These are phyloP conservation scores for Sclerotinia subarctica DNA, from an alignment of 2,329 filamentous ascomycete species.

Conservation along the genomic window DNA sequence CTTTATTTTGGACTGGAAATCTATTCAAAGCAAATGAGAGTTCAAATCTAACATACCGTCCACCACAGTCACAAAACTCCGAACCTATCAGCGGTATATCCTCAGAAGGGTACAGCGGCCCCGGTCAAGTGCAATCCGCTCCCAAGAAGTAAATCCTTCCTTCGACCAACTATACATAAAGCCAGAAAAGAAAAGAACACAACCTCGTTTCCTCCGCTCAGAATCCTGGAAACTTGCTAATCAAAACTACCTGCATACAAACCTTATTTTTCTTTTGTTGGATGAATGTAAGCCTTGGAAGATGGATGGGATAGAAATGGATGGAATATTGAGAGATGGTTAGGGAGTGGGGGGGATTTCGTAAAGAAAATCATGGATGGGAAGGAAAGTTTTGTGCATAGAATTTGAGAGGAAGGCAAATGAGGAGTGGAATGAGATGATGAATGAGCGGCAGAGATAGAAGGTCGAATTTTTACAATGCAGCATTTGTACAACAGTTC, in stretches of 20 bases:
- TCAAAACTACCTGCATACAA: conserved; percentile 12
- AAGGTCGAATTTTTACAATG: conserved; percentile 2
- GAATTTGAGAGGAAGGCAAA: not conserved
- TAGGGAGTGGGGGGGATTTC: not conserved
- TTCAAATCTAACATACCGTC: conserved; percentile 17
- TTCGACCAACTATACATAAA: conserved; percentile 6
- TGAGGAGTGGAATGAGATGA: not conserved
- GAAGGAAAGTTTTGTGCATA: conserved; percentile 16
- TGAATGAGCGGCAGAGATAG: conserved; percentile 3
- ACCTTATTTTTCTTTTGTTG: conserved; percentile 9
- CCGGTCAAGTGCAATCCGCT: conserved; percentile 67
- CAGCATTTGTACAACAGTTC: conserved; percentile 10
- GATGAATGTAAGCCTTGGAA: conserved; percentile 8
- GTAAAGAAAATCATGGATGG: not conserved
- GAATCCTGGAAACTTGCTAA: not conserved
- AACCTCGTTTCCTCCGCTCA: not conserved
- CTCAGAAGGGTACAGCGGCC: conserved; percentile 73
- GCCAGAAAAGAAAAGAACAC: conserved; percentile 14
- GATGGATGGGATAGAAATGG: not conserved
- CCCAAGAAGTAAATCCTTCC: conserved; percentile 34
- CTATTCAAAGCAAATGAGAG: not conserved
- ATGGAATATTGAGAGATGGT: not conserved
- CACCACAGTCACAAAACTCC: conserved; percentile 68
- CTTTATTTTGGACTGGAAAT: not conserved
- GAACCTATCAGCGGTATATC: conserved; percentile 84